Evolutionary conservation across 148 eudicot genomes (phyloP), one percentile per base, ranked within the genome.

Genomic region (Dysphania ambrosioides): DNA sequence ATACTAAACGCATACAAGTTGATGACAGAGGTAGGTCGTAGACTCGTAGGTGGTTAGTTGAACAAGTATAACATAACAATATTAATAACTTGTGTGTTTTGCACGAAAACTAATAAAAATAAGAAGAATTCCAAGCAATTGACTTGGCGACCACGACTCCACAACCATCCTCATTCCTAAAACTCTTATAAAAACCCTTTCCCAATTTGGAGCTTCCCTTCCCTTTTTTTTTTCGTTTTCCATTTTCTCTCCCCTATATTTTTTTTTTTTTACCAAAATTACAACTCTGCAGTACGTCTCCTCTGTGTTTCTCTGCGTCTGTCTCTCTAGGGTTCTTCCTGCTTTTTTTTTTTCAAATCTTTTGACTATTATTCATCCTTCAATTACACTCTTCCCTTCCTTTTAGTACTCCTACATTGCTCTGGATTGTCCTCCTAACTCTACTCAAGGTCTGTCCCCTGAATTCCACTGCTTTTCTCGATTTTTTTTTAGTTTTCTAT

Each of bases 71-170:
- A n/a, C n/a, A n/a, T n/a, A n/a, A n/a, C n/a, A n/a, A n/a, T n/a
- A n/a, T n/a, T n/a, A n/a, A n/a, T n/a, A n/a, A n/a, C n/a, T n/a
- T n/a, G n/a, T n/a, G n/a, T n/a, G n/a, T n/a, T n/a, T n/a, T n/a
- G n/a, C n/a, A n/a, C n/a, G n/a, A n/a, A n/a, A n/a, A n/a, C n/a
- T n/a, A 0, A 47, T 8, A 11, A 26, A 27, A 38, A 29, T 31
- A 68, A 69, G 15, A 69, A 69, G 69, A 38, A 12, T 75, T 70
- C 61, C 71, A 63, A 75, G 41, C 59, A 57, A 21, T 74, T 82
- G 85, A 75, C 85, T n/a, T n/a, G 85, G 73, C 55, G 77, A 75
- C 79, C 85, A 82, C 72, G n/a, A n/a, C n/a, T n/a, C n/a, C 18
- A 66, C 47, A 67, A 38, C 24, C n/a, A 31, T 36, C 49, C n/a